Evolutionary conservation across 2,329 filamentous ascomycete genomes (phyloP), one percentile per base, ranked within the genome.

Genomic region (Verticillium longisporum): DNA sequence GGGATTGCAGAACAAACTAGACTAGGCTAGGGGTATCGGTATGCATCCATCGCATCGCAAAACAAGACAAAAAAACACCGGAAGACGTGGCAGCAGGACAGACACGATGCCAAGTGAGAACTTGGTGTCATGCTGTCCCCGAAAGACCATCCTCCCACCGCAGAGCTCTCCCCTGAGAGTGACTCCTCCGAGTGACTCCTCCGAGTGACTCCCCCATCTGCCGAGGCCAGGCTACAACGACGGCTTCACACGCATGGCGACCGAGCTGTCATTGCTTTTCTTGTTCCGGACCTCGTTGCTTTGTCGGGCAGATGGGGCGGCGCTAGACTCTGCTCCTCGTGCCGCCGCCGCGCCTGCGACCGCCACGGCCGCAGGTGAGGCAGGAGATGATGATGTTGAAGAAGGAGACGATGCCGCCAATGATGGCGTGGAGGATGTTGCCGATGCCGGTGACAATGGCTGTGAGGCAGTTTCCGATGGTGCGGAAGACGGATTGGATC

Each of bases 401-500:
- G 74, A 90, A 79, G 61, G 80, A 74, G 64, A 89, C 85, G 68
- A 91, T 75, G 69, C 85, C 89, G 72, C 80, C 81, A 73, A 91
- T 83, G 71, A 91, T 88, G 68, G 86, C 85, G 65, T 81, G 82
- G 59, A 88, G 77, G 74, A 90, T 83, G 65, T 75, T 72, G 60
- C 84, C 88, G 68, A 91, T 85, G 68, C 83, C 87, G 66, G 84
- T 83, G 67, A 91, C 81, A 68, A 91, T 81, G 69, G 84, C 83
- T 82, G 88, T 90, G 64, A 91, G 80, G 71, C 81, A 82, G 65
- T 77, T 78, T 60, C 88, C 88, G 73, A 91, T 87, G 68, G 87
- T 83, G 65, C 78, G 82, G 75, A 89, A 81, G 72, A 84, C 73
- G 69, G 78, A 78, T 70, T 79, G 68, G 71, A 90, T 80, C 86